phyloP scores from a whole-genome alignment of 305 asterid genomes.

The Rubia tinctorum region DNA sequence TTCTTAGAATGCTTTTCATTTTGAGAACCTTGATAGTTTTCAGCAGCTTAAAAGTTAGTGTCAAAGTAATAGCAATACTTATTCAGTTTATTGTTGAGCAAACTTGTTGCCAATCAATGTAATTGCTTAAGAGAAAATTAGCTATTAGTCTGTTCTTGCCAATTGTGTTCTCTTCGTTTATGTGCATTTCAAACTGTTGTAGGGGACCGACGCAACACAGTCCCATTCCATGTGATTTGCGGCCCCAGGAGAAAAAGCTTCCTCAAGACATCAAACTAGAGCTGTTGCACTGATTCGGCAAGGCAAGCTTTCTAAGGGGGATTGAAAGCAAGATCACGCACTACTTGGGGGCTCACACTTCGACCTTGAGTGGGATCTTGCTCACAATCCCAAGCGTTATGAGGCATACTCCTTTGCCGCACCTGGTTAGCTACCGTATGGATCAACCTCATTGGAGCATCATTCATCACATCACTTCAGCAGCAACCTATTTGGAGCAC shows the following conservation, averaged over 20 bases:
- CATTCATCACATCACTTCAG: no score
- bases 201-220: not conserved
- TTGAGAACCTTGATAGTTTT: not conserved
- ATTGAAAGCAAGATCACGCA: no score
- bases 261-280: not conserved
- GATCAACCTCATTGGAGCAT: no score
- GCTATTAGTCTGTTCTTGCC: not conserved
- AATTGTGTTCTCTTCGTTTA: not conserved
- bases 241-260: not conserved
- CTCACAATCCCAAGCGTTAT: no score
- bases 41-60: not conserved
- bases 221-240: not conserved
- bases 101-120: not conserved
- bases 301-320: no score
- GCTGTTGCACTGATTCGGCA: no score
- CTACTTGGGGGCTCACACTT: no score
- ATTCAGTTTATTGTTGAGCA: not conserved
- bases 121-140: not conserved
- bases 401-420: no score
- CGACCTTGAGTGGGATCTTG: no score
- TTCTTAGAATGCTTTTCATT: not conserved
- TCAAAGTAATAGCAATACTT: no score
- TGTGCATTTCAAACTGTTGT: not conserved
- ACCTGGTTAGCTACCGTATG: no score
- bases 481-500: no score